These are phyloP conservation scores for Phytophthora fragariae DNA, from an alignment of 352 stramenopile genomes.

Conservation along the genomic window DNA sequence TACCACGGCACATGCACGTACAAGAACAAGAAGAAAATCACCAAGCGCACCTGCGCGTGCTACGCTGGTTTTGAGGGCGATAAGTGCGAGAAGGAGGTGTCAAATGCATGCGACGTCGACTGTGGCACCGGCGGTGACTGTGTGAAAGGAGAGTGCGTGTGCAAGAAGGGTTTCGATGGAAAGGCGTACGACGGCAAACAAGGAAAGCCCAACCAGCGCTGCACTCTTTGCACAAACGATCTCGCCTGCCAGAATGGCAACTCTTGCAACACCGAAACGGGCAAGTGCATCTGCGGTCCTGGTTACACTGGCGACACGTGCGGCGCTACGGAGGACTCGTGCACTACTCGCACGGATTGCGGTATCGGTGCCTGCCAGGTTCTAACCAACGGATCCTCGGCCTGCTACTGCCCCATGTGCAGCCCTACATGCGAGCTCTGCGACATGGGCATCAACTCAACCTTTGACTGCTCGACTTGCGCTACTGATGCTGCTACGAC, in stretches of 20 bases:
- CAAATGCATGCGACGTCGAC: slow-evolving; percentile 61
- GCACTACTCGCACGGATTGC: slow-evolving; percentile 52
- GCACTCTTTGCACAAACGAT: slow-evolving; percentile 61
- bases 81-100: slow-evolving; percentile 61
- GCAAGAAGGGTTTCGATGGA: slow-evolving; percentile 58
- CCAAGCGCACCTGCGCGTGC: slow-evolving; percentile 58
- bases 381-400: slow-evolving; percentile 51
- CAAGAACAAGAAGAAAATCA: slow-evolving; percentile 67
- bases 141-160: slow-evolving; percentile 55
- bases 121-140: slow-evolving; percentile 62
- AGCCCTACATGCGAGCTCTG: slow-evolving; percentile 48
- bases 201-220: slow-evolving; percentile 58
- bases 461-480: slow-evolving; percentile 53
- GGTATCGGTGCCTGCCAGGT: slow-evolving; percentile 54
- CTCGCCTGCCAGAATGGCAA: slow-evolving; percentile 63
- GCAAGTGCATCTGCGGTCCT: slow-evolving; percentile 59
- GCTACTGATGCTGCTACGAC: slow-evolving; percentile 28
- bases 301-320: slow-evolving; percentile 62
- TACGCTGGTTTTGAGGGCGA: slow-evolving; percentile 56
- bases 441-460: slow-evolving; percentile 41
- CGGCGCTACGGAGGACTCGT: slow-evolving; percentile 58
- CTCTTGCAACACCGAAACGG: slow-evolving; percentile 57
- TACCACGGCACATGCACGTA: slow-evolving; percentile 83
- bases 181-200: slow-evolving; percentile 53
- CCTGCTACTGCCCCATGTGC: slow-evolving; percentile 56